phyloP scores from a whole-genome alignment of 2,329 filamentous ascomycete species.

The Diaporthe sp. region DNA sequence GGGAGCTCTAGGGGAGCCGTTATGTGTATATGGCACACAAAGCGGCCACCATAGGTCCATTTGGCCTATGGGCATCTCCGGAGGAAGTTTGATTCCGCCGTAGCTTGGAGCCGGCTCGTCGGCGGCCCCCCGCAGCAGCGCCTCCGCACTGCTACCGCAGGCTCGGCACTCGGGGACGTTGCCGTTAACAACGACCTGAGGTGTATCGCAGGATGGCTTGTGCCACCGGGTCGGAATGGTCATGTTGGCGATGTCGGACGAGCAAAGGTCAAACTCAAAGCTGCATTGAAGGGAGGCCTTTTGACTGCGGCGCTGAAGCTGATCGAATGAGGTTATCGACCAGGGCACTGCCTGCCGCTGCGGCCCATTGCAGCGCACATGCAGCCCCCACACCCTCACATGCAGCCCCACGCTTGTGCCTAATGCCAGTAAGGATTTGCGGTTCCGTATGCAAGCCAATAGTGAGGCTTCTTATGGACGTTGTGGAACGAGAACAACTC shows the following conservation, averaged over 20 bases:
- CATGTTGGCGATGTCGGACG: neutral
- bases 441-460: too few relatives aligned
- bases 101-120: neutral
- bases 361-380: too few relatives aligned
- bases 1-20: neutral
- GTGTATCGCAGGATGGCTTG: conserved; percentile 1
- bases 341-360: too few relatives aligned
- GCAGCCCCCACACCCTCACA: too few relatives aligned
- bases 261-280: too few relatives aligned
- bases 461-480: too few relatives aligned
- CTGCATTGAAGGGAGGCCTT: too few relatives aligned
- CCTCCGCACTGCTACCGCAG: neutral
- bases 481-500: too few relatives aligned
- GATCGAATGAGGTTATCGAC: too few relatives aligned
- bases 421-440: too few relatives aligned
- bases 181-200: neutral
- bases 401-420: too few relatives aligned
- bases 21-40: neutral
- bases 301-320: too few relatives aligned
- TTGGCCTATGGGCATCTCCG: neutral
- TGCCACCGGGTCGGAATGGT: neutral
- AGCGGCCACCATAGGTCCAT: conserved; percentile 12
- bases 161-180: neutral
- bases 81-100: neutral
- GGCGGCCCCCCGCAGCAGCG: neutral